A percentile compares a stretch with the other conserved stretches of the same genome.
Conservation (phyloP, 2,329 filamentous ascomycete species). For the Aspergillus candidus region DNA sequence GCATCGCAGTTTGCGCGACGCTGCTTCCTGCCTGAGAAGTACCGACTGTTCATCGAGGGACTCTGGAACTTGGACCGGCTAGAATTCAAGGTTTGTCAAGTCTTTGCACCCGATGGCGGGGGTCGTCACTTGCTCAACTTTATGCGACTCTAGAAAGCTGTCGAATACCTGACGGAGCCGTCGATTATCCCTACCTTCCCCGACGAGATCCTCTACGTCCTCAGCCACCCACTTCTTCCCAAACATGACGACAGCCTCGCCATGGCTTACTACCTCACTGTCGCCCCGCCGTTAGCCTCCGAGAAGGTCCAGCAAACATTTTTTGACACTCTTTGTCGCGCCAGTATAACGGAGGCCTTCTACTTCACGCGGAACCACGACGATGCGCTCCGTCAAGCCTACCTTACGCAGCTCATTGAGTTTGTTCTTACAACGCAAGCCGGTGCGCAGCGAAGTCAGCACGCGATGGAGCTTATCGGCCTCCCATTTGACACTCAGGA, state of each 20-base stretch:
- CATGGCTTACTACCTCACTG: constrained; percentile 71
- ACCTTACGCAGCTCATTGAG: constrained; percentile 62
- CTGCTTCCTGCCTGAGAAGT: constrained; percentile 66
- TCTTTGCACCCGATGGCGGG: not conserved
- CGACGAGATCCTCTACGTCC: constrained; percentile 68
- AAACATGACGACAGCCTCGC: constrained; percentile 59
- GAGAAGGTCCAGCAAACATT: constrained; percentile 58
- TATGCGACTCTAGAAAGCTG: constrained; percentile 47
- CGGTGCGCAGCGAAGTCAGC: constrained; percentile 43
- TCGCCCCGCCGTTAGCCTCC: constrained; percentile 64
- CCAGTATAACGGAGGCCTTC: constrained; percentile 66
- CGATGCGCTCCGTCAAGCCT: constrained; percentile 53
- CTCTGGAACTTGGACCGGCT: constrained; percentile 73
- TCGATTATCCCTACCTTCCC: constrained; percentile 74
- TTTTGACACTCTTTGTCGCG: constrained; percentile 61
- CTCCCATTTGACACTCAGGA: constrained; percentile 66
- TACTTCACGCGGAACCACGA: constrained; percentile 64
- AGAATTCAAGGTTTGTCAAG: constrained; percentile 54
- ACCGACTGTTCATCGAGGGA: constrained; percentile 74
- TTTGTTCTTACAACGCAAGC: constrained; percentile 47
- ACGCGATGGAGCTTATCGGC: constrained; percentile 64
- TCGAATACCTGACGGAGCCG: constrained; percentile 72
- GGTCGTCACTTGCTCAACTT: constrained; percentile 8
- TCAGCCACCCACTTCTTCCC: constrained; percentile 55
- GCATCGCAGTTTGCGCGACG: constrained; percentile 55